These are phyloP conservation scores for Pythium scleroteichum DNA, from an alignment of 352 stramenopile genomes.

Conservation along the genomic window DNA sequence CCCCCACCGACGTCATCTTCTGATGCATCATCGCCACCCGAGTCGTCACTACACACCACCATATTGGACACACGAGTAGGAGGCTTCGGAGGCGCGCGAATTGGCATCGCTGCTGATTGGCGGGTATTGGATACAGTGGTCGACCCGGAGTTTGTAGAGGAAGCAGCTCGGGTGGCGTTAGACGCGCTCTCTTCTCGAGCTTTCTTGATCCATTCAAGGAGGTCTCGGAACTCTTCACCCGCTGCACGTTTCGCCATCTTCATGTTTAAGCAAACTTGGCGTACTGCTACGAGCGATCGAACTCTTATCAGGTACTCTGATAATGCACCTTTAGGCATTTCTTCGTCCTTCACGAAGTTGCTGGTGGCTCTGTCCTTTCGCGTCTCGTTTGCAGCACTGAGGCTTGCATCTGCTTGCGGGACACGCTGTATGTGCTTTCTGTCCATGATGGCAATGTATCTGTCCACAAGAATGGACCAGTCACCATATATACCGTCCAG, in stretches of 20 bases:
- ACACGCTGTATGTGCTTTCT: slow-evolving; percentile 26
- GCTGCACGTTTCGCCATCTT: slow-evolving; percentile 78
- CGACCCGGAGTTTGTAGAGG: too few relatives aligned
- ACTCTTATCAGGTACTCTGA: slow-evolving; percentile 66
- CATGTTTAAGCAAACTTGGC: slow-evolving; percentile 56
- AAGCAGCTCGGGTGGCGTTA: too few relatives aligned
- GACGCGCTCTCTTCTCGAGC: not conserved
- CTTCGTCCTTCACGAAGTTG: slow-evolving; percentile 23
- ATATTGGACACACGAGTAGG: slow-evolving; percentile 34
- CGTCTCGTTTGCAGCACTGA: slow-evolving; percentile 76
- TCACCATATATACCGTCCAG: slow-evolving; percentile 46
- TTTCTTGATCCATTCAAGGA: slow-evolving; percentile 45
- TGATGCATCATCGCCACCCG: slow-evolving; percentile 50
- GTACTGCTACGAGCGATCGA: slow-evolving; percentile 43
- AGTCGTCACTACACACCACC: slow-evolving; percentile 63
- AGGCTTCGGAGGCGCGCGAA: not conserved
- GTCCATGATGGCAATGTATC: slow-evolving; percentile 38
- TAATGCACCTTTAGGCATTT: slow-evolving; percentile 24
- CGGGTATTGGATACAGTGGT: too few relatives aligned
- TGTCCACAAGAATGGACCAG: slow-evolving; percentile 49
- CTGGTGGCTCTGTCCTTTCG: slow-evolving; percentile 39
- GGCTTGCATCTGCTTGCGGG: slow-evolving; percentile 40
- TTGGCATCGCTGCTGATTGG: slow-evolving; percentile 6
- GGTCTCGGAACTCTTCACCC: slow-evolving; percentile 68
- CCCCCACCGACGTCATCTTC: slow-evolving; percentile 21